These are phyloP conservation scores for Fusarium tuaranense DNA, from an alignment of 2,329 filamentous ascomycete species.

Conservation along the genomic window DNA sequence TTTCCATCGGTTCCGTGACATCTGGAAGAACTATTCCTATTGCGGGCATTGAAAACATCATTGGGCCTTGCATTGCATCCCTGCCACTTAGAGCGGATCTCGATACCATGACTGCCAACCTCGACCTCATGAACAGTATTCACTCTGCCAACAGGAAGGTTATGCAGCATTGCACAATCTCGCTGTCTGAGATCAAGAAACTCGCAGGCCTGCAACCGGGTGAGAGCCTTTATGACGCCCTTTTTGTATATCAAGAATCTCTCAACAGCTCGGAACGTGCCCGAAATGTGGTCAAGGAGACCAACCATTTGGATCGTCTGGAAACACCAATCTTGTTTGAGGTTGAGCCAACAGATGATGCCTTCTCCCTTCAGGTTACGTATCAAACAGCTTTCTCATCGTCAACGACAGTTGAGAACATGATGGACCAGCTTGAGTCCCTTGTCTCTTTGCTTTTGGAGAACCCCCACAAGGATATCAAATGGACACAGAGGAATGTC, in stretches of 20 bases:
- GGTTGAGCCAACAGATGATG: conserved; percentile 70
- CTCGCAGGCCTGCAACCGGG: conserved; percentile 65
- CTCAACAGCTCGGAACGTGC: conserved; percentile 54
- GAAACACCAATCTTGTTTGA: conserved; percentile 84
- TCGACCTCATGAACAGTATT: conserved; percentile 72
- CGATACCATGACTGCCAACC: conserved; percentile 60
- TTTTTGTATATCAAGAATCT: conserved; percentile 89
- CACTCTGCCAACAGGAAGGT: conserved; percentile 75
- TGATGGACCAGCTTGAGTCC: conserved; percentile 72
- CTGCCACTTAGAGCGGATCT: conserved; percentile 78
- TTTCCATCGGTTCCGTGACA: conserved; percentile 82
- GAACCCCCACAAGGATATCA: conserved; percentile 38
- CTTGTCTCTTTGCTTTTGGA: conserved; percentile 53
- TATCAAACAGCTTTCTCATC: conserved; percentile 64
- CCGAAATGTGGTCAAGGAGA: conserved; percentile 59
- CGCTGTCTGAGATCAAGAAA: conserved; percentile 77
- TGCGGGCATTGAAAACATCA: conserved; percentile 74
- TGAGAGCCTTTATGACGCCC: conserved; percentile 76
- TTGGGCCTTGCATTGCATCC: conserved; percentile 84
- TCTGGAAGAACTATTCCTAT: conserved; percentile 85
- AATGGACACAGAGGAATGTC: conserved; percentile 39
- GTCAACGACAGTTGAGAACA: conserved; percentile 61
- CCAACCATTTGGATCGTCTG: conserved; percentile 75
- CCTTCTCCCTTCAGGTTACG: conserved; percentile 59
- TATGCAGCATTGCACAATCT: conserved; percentile 71